Percentiles rank a stretch among this genome's conserved stretches.
These are phyloP conservation scores for Daldinia caldariorum DNA, from an alignment of 495 filamentous ascomycete genomes.

Conservation along the genomic window DNA sequence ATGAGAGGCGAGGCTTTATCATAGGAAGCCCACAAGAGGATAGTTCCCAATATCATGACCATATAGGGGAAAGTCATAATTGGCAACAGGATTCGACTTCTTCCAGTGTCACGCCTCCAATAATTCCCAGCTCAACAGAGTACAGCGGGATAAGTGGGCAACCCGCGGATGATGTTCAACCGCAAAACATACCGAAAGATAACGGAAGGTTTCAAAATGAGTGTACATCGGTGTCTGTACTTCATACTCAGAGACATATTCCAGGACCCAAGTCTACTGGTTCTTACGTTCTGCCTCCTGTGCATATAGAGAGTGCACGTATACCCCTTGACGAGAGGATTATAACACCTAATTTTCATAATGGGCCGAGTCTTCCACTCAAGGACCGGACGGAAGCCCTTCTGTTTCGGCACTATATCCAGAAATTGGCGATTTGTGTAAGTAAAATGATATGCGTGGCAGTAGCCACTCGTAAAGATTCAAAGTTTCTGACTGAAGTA, in stretches of 20 bases:
- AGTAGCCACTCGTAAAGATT: not conserved
- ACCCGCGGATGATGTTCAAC: not conserved
- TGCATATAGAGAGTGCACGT: slow-evolving; percentile 8
- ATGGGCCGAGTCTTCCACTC: slow-evolving; percentile 49
- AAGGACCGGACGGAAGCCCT: slow-evolving; percentile 50
- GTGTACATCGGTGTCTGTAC: not conserved
- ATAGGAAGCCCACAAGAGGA: slow-evolving; percentile 32
- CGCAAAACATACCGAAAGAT: not conserved
- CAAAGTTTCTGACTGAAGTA: slow-evolving; percentile 40
- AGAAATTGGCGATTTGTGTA: slow-evolving; percentile 62
- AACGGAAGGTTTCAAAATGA: slow-evolving; percentile 7
- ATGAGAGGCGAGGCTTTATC: slow-evolving; percentile 39
- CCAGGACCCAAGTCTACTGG: slow-evolving; percentile 3
- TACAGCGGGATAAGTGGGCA: not conserved
- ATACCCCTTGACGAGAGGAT: slow-evolving; percentile 8
- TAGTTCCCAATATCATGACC: slow-evolving; percentile 30
- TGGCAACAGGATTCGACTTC: slow-evolving; percentile 21
- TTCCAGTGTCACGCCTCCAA: slow-evolving; percentile 17
- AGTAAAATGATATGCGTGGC: slow-evolving; percentile 22
- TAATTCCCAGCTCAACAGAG: slow-evolving; percentile 1
- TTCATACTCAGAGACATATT: slow-evolving; percentile 5
- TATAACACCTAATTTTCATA: slow-evolving; percentile 11
- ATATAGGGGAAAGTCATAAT: slow-evolving; percentile 16
- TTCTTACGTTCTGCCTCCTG: slow-evolving; percentile 6
- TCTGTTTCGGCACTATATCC: slow-evolving; percentile 60